Conservation (phyloP, 2,329 filamentous ascomycete genomes). For the Xylaria sp. region DNA sequence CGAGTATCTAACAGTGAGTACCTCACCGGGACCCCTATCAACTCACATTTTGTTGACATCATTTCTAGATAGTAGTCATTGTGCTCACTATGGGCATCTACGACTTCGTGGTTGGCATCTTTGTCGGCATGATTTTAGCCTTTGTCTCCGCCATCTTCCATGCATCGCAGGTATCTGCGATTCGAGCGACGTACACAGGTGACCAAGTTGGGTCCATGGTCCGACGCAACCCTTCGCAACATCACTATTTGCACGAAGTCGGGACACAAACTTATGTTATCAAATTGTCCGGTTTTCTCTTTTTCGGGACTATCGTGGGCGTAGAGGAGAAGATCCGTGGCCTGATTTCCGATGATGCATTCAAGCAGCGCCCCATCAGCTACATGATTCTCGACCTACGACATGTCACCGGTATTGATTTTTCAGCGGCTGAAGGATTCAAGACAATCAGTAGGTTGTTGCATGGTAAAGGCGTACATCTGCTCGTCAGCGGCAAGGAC, state of each 20-base stretch:
- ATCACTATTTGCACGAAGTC: slow-evolving; percentile 84
- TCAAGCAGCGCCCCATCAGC: slow-evolving; percentile 80
- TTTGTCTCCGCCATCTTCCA: slow-evolving; percentile 93
- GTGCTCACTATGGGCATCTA: slow-evolving; percentile 96
- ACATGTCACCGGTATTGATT: slow-evolving; percentile 92
- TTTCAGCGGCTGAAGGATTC: slow-evolving; percentile 95
- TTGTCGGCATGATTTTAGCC: slow-evolving; percentile 89
- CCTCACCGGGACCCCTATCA: not conserved
- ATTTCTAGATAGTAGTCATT: slow-evolving; percentile 76
- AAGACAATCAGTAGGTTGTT: slow-evolving; percentile 89
- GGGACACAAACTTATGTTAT: slow-evolving; percentile 90
- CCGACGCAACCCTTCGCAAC: slow-evolving; percentile 87
- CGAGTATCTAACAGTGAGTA: slow-evolving; percentile 84
- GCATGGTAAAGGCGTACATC: slow-evolving; percentile 77
- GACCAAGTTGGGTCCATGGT: slow-evolving; percentile 92
- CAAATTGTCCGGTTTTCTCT: slow-evolving; percentile 94
- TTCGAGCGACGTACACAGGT: slow-evolving; percentile 89
- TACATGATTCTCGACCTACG: slow-evolving; percentile 90
- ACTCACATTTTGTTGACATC: slow-evolving; percentile 45
- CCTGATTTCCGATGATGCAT: slow-evolving; percentile 84
- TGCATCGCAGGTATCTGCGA: slow-evolving; percentile 87
- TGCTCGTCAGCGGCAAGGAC: slow-evolving; percentile 85
- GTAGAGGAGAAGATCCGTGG: slow-evolving; percentile 89
- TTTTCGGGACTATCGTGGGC: slow-evolving; percentile 96
- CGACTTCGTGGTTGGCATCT: slow-evolving; percentile 95